phyloP scores from a whole-genome alignment of 371 early-diverging fungal genomes.

The Basidiobolus meristosporus region DNA sequence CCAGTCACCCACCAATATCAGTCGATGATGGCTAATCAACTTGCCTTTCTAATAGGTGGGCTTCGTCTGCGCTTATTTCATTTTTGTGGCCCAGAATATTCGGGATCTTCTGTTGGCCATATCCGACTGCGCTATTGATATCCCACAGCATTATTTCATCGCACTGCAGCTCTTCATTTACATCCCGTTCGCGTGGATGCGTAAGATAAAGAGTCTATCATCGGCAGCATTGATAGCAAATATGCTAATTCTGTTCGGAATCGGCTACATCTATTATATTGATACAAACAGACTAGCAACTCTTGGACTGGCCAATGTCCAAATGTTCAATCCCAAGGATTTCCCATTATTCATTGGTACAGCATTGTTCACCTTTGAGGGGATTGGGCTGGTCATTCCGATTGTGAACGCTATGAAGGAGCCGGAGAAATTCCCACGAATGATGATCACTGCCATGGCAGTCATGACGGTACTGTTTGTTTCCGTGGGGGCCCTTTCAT shows the following conservation, averaged over 20 bases:
- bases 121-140: constrained; percentile 27
- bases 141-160: constrained; percentile 28
- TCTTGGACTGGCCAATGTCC: constrained; percentile 31
- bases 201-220: constrained; percentile 59
- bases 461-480: constrained; percentile 50
- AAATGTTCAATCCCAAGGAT: constrained; percentile 37
- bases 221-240: constrained; percentile 68
- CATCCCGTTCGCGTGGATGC: constrained; percentile 64
- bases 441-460: constrained; percentile 39
- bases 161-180: constrained; percentile 52
- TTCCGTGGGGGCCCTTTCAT: constrained; percentile 53
- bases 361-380: constrained; percentile 81
- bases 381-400: constrained; percentile 64
- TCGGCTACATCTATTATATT: constrained; percentile 53
- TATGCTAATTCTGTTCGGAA: constrained; percentile 64
- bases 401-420: constrained; percentile 60
- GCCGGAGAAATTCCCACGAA: constrained; percentile 52
- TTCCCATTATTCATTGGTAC: constrained; percentile 74
- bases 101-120: constrained; percentile 40
- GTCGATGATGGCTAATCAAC: neutral
- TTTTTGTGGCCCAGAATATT: constrained; percentile 70
- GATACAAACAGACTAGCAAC: constrained; percentile 32
- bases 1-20: neutral
- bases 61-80: constrained; percentile 74
- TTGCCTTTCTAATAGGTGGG: constrained; percentile 23